Evolutionary conservation across 139 green algal genomes (phyloP).

Genomic region (Tetradesmus lagerheimii): DNA sequence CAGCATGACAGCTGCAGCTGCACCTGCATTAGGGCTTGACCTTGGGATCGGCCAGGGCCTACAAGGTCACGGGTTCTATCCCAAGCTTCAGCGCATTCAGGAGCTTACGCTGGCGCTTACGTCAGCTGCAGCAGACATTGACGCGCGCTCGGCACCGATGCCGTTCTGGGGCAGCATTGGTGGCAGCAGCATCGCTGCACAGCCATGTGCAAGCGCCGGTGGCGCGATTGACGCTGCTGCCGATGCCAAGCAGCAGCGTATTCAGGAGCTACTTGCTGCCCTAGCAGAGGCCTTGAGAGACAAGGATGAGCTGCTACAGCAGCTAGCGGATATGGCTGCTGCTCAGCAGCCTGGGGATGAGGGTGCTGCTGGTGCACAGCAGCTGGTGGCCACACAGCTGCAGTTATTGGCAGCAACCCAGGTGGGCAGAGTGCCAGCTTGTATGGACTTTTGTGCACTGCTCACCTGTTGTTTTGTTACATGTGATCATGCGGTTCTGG

Average conservation of each 20-base stretch:
- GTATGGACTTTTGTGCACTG: background rate
- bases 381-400: background rate
- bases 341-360: background rate
- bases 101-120: background rate
- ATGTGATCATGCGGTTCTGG: too few species aligned
- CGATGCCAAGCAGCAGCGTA: slow-evolving; percentile 56
- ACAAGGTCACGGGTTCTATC: background rate
- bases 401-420: background rate
- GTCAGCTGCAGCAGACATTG: slow-evolving; percentile 15
- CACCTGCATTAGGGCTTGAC: background rate
- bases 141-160: background rate
- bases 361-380: background rate
- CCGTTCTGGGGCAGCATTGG: background rate
- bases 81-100: slow-evolving; percentile 23
- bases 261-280: slow-evolving; percentile 54
- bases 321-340: slow-evolving; percentile 4
- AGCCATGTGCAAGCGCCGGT: background rate
- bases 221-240: background rate
- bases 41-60: background rate
- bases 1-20: slow-evolving; percentile 2
- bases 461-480: too few species aligned
- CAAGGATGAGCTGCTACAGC: slow-evolving; percentile 28
- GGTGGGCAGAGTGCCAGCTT: background rate
- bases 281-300: slow-evolving; percentile 48
- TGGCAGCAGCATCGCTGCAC: background rate